Percentiles rank a stretch among this genome's conserved stretches.
Conservation (phyloP, 1,139 yeast genomes). For the Kluyveromyces sp. region DNA sequence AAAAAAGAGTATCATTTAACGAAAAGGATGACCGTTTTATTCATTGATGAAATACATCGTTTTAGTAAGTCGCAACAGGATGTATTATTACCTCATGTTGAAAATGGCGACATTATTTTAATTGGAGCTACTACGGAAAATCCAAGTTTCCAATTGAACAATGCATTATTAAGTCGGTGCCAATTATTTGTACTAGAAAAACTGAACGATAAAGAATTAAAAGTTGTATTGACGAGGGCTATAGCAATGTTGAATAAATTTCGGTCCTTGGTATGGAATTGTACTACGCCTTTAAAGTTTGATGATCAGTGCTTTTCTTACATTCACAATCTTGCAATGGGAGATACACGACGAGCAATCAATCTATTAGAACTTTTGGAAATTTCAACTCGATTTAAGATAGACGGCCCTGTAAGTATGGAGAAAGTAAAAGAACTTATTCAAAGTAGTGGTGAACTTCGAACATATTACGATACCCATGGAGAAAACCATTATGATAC, state of each 20-base stretch:
- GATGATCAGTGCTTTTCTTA: slow-evolving; percentile 54
- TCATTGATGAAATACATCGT: slow-evolving; percentile 89
- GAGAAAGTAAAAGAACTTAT: slow-evolving; percentile 17
- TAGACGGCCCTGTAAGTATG: slow-evolving; percentile 9
- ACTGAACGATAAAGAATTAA: slow-evolving; percentile 47
- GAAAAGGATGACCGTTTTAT: slow-evolving; percentile 65
- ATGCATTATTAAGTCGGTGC: slow-evolving; percentile 82
- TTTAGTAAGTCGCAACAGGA: slow-evolving; percentile 90
- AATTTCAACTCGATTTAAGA: slow-evolving; percentile 21
- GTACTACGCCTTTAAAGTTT: slow-evolving; percentile 37
- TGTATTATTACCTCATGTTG: slow-evolving; percentile 65
- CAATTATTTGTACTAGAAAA: slow-evolving; percentile 78
- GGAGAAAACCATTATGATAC: slow-evolving; percentile 95
- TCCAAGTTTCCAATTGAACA: slow-evolving; percentile 84
- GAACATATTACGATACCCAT: slow-evolving; percentile 65
- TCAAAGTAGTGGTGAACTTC: slow-evolving; percentile 30
- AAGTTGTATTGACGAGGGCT: slow-evolving; percentile 54
- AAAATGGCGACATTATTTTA: slow-evolving; percentile 55
- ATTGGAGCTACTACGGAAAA: slow-evolving; percentile 98
- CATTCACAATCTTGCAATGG: slow-evolving; percentile 72
- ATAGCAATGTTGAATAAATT: slow-evolving; percentile 52
- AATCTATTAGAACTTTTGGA: slow-evolving; percentile 63
- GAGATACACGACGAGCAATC: slow-evolving; percentile 81
- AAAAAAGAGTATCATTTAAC: slow-evolving; percentile 59
- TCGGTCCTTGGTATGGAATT: slow-evolving; percentile 37